Conservation (phyloP, 208 protist genomes). For the Acanthamoeba royreba region DNA sequence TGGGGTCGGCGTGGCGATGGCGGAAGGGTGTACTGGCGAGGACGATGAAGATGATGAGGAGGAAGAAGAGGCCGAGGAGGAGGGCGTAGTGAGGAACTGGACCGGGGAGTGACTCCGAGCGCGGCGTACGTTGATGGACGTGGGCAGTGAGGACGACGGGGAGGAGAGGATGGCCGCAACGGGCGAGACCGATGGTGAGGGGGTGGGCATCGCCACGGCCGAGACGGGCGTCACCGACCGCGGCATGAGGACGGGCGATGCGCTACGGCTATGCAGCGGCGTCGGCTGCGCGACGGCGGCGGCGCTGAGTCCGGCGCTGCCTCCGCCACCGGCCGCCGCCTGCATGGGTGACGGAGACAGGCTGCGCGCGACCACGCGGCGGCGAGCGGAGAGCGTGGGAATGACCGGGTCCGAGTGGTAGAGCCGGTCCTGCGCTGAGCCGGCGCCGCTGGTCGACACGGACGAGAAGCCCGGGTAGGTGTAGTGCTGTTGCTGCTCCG, state of each 20-base stretch:
- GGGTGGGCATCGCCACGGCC: too few species aligned
- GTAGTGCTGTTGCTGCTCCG: too few species aligned
- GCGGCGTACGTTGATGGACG: too few species aligned
- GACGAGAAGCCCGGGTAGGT: too few species aligned
- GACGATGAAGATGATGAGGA: background rate
- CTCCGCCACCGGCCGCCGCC: too few species aligned
- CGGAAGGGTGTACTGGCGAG: background rate
- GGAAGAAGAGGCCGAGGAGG: background rate
- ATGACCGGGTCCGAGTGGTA: background rate
- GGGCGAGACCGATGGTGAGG: too few species aligned
- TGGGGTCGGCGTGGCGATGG: background rate
- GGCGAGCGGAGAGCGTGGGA: background rate
- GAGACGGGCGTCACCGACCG: too few species aligned
- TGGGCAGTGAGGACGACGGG: too few species aligned
- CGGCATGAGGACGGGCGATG: background rate
- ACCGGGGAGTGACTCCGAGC: too few species aligned
- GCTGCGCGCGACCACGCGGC: background rate
- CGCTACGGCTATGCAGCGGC: background rate
- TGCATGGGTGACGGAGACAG: background rate
- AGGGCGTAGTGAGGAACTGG: background rate
- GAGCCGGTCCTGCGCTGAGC: background rate
- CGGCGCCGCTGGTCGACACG: too few species aligned
- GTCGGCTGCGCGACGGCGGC: background rate
- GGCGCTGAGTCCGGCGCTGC: too few species aligned
- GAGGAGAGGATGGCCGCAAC: background rate